Percentiles rank a stretch among this genome's conserved stretches.
Conservation (phyloP, 306 rosid genomes). For the Vigna trinervia region DNA sequence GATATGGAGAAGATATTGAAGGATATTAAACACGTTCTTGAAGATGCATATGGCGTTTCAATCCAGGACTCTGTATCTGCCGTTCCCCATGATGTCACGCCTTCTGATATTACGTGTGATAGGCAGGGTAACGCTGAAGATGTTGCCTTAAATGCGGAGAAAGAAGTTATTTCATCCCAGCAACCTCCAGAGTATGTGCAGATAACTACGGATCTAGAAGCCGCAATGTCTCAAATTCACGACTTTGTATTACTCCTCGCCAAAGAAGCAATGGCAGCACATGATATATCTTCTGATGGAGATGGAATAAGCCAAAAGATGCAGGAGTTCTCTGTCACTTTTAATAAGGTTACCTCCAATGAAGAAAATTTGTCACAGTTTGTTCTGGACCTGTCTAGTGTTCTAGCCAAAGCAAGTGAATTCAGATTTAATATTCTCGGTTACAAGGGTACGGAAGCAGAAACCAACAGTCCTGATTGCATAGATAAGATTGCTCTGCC, state of each 20-base stretch:
- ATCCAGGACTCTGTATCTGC: conserved; percentile 56
- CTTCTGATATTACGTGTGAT: conserved; percentile 60
- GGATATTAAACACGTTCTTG: conserved; percentile 72
- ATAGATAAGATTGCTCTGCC: conserved; percentile 96
- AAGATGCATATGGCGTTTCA: conserved; percentile 62
- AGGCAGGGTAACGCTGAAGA: conserved; percentile 62
- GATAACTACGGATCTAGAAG: conserved; percentile 65
- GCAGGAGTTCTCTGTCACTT: conserved; percentile 77
- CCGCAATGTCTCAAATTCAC: conserved; percentile 82
- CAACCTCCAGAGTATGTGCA: conserved; percentile 50
- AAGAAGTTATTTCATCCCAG: conserved; percentile 56
- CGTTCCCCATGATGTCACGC: conserved; percentile 53
- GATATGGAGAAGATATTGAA: conserved; percentile 68
- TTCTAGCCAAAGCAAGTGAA: conserved; percentile 75
- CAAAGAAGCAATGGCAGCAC: conserved; percentile 74
- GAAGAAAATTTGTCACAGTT: conserved; percentile 73
- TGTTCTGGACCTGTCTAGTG: conserved; percentile 77
- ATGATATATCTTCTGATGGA: conserved; percentile 63
- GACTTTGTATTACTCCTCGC: conserved; percentile 73
- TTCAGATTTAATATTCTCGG: conserved; percentile 84
- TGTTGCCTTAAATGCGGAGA: conserved; percentile 58
- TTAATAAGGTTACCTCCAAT: conserved; percentile 54
- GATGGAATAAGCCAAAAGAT: conserved; percentile 66
- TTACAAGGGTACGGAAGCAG: conserved; percentile 72
- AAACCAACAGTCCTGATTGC: conserved; percentile 89